A percentile compares a stretch with the other conserved stretches of the same genome.
phyloP scores from a whole-genome alignment of 768 basidiomycete genomes.

The Gelatoporia subvermispora region DNA sequence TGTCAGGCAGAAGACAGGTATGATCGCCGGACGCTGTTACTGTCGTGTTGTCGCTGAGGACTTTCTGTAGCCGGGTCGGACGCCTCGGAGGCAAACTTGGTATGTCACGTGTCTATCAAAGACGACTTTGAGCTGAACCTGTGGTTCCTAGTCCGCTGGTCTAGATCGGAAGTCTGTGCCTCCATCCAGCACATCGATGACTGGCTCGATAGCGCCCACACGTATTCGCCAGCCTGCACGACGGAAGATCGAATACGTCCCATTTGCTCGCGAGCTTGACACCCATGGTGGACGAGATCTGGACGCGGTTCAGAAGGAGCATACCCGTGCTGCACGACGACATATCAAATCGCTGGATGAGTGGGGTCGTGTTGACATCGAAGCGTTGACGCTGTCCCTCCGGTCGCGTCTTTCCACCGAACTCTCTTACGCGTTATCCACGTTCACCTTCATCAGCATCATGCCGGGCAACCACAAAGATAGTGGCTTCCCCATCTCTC shows the following conservation, averaged over 20 bases:
- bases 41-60: slow-evolving; percentile 5
- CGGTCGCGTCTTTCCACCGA: slow-evolving; percentile 82
- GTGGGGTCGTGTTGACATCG: slow-evolving; percentile 87
- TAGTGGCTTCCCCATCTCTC: slow-evolving; percentile 66
- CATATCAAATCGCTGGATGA: slow-evolving; percentile 71
- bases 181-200: slow-evolving; percentile 10
- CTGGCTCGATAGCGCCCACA: slow-evolving; percentile 3
- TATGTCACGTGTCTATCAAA: slow-evolving; percentile 1
- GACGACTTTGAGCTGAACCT: neutral
- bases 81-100: slow-evolving; percentile 17
- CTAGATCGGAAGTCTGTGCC: slow-evolving; percentile 16
- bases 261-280: slow-evolving; percentile 69
- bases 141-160: slow-evolving; percentile 14
- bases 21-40: slow-evolving; percentile 17
- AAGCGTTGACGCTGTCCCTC: slow-evolving; percentile 89
- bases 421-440: slow-evolving; percentile 85
- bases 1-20: slow-evolving; percentile 68
- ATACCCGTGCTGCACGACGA: slow-evolving; percentile 45
- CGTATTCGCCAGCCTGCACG: slow-evolving; percentile 33
- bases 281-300: slow-evolving; percentile 82
- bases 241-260: slow-evolving; percentile 86
- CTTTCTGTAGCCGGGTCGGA: slow-evolving; percentile 18
- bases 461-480: slow-evolving; percentile 59
- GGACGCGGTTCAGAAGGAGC: slow-evolving; percentile 58
- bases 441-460: slow-evolving; percentile 75